These are phyloP conservation scores for Fraxinus paxiana DNA, from an alignment of 305 asterid species.

Conservation along the genomic window DNA sequence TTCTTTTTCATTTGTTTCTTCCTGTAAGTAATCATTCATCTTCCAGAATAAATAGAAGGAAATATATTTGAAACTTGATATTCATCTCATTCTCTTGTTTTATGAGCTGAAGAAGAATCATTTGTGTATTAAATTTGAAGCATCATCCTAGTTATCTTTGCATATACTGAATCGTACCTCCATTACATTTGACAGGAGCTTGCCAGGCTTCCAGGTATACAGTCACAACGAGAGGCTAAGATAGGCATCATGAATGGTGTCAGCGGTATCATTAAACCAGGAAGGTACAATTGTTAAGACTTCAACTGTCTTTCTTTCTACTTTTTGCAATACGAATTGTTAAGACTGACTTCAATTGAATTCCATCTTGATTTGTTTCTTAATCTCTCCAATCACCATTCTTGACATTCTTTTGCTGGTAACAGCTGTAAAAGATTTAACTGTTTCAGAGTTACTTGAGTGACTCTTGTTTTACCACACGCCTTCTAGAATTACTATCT, in stretches of 20 bases:
- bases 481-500: background rate
- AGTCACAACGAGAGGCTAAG: slow-evolving; percentile 37
- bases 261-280: slow-evolving; percentile 61
- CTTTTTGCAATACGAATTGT: background rate
- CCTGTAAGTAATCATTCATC: background rate
- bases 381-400: background rate
- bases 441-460: background rate
- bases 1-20: background rate
- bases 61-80: background rate
- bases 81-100: background rate
- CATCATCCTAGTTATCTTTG: background rate
- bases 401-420: background rate
- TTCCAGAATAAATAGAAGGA: background rate
- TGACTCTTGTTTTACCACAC: background rate
- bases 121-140: background rate
- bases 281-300: slow-evolving; percentile 39
- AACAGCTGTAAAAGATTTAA: background rate
- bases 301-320: background rate
- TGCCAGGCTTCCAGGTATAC: slow-evolving; percentile 48
- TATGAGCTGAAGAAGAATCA: background rate
- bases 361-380: background rate
- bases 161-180: slow-evolving; percentile 3
- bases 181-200: slow-evolving; percentile 41
- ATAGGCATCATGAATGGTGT: slow-evolving; percentile 54
- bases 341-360: background rate